Percentiles rank a stretch among this genome's conserved stretches.
phyloP scores from a whole-genome alignment of 306 rosid species.

The Fragaria ananassa region DNA sequence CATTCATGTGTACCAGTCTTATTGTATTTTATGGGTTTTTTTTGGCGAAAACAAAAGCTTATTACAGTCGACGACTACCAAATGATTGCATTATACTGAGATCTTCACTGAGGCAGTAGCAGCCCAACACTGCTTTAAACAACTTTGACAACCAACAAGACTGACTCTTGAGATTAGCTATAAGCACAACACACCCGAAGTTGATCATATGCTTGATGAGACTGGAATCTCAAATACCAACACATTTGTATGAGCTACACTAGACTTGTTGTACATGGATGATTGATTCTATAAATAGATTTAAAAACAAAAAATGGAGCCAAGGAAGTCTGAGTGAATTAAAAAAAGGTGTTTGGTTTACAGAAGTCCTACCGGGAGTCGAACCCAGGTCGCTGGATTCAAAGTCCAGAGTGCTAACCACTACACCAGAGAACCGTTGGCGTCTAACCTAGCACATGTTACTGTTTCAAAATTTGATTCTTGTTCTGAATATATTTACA shows the following conservation, averaged over 20 bases:
- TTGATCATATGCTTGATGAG: background rate
- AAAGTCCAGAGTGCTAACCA: slow-evolving; percentile 78
- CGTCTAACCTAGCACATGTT: background rate
- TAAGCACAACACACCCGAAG: too few relatives aligned
- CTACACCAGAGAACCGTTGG: slow-evolving; percentile 52
- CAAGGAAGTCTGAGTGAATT: too few relatives aligned
- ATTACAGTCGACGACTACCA: background rate
- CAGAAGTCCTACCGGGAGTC: slow-evolving; percentile 54
- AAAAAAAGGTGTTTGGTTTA: too few relatives aligned
- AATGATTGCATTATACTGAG: background rate
- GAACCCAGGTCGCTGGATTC: slow-evolving; percentile 80
- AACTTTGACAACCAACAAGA: background rate
- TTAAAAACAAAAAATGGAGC: too few relatives aligned
- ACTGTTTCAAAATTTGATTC: too few relatives aligned
- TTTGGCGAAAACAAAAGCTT: background rate
- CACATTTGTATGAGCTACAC: background rate
- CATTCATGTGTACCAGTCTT: background rate
- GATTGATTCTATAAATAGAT: too few relatives aligned
- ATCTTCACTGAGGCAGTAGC: background rate
- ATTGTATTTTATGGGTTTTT: background rate
- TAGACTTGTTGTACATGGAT: background rate
- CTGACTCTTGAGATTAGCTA: background rate
- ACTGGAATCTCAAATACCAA: background rate
- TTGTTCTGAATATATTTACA: too few relatives aligned
- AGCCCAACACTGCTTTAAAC: background rate